Evolutionary conservation across 352 stramenopile species (phyloP), one percentile per base, ranked within the genome.

Genomic region (Pythium aquatile): DNA sequence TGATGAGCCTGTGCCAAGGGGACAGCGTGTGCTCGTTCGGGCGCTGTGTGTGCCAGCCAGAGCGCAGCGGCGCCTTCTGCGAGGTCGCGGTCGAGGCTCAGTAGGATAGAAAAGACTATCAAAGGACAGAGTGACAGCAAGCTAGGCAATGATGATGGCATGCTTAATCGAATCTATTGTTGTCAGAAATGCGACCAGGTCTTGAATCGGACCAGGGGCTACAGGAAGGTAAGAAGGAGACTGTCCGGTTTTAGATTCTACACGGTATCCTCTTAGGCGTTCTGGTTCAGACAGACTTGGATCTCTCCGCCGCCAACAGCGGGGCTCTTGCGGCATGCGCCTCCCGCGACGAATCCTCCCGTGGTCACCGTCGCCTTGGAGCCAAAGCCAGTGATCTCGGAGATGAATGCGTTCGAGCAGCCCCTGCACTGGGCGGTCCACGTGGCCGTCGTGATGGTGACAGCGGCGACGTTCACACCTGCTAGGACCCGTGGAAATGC

Each of bases 321-420:
- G 5, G 32, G 17, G 13, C 17, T 39, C 20, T 51, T 56, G 48
- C 28, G 46, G 47, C 58, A 63, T 32, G 33, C 26, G 11, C 58
- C 37, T 9, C 58, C 58, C 30, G 24, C 58, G 13, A 58, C 28
- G 37, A 26, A 52, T 6, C 58, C 58, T 9, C 48, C 49, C n/a
- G 58, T n/a, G 28, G 13, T 26, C 52, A 28, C 17, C 26, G 32
- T 9, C 33, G 26, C 29, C 40, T 24, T 29, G 40, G 33, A 42
- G 29, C 48, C 42, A 39, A 13, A 65, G 35, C 6, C 35, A 7
- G 35, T 14, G 14, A 65, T 53, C 49, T 65, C 24, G 16, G 58
- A 16, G 20, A 65, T 37, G n/a, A 65, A 58, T 13, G 37, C 35
- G 29, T 40, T 33, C 17, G 58, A 54, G 37, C 58, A 65, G 58